Base-by-base conservation (phyloP, 352 stramenopile species). In the Phytophthora chlamydospora region DNA sequence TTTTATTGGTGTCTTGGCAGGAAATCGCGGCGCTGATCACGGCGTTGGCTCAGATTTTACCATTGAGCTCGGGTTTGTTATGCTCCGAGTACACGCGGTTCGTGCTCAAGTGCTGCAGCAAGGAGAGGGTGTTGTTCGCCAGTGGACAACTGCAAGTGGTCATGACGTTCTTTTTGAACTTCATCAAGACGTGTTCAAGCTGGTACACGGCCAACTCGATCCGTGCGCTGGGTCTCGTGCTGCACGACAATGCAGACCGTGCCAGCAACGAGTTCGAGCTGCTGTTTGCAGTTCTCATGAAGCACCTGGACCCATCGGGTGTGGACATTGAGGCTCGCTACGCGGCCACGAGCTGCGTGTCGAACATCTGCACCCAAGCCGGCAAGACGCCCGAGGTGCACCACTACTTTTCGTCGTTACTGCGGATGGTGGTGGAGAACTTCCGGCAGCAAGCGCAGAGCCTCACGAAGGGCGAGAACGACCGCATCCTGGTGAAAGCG, bases 401-500 rank as follows among this genome's bases (percentile, higher is more conserved):
- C 51, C 72, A 77, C 34, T 86, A 83, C 64, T 90, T 91, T 78
- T 66, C 78, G 40, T 69, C 75, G 62, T 75, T 96, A 71, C 54
- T 93, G 62, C 83, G 80, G 13, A 90, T 93, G 68, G 81, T 93
- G 43, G 80, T 92, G 35, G 87, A 96, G 63, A 96, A 96, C 55
- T 91, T 94, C 47, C 78, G 85, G 4, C 83, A 94, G 56, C 87
- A 96, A 56, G 72, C 78, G 21, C 73, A 78, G 6, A 89, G 81
- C 38, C 47, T 94, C 3, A 84, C 71, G 4, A 79, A 78, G 40
- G 80, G 78, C 4, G 66, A 90, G 16, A 83, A 85, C 29, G 83
- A 96, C 19, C 78, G 87, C 29, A 90, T 93, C 27, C 70, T 94
- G 4, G 79, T 94, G 24, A 93, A 92, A 53, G 85, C 85, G 12